Percentiles rank a stretch among this genome's conserved stretches.
Conservation (phyloP, 805 yeast species). For the Nakazawaea populi region DNA sequence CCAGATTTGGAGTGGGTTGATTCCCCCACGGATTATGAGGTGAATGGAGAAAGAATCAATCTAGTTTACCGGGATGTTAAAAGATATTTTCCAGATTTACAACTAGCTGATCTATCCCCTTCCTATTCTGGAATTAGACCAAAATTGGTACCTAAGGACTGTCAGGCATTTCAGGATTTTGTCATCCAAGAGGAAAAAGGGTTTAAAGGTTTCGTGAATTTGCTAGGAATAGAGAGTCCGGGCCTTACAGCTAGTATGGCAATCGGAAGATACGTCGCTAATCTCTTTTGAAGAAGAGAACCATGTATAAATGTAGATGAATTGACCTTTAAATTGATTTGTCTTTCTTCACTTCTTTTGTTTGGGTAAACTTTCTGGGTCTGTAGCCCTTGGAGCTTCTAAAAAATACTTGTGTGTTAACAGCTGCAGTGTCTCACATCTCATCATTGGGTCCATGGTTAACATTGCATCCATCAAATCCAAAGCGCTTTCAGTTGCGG, state of each 20-base stretch:
- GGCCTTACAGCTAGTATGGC: slow-evolving; percentile 83
- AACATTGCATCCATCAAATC: slow-evolving; percentile 71
- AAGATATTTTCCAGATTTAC: slow-evolving; percentile 59
- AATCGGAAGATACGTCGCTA: slow-evolving; percentile 65
- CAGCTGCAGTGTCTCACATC: slow-evolving; percentile 63
- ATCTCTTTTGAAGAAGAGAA: slow-evolving; percentile 18
- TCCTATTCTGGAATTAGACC: slow-evolving; percentile 85
- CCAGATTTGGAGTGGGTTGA: slow-evolving; percentile 86
- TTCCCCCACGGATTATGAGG: slow-evolving; percentile 38
- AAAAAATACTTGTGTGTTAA: slow-evolving; percentile 61
- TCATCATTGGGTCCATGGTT: slow-evolving; percentile 67
- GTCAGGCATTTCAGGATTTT: slow-evolving; percentile 60
- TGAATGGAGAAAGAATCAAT: slow-evolving; percentile 40
- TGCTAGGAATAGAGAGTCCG: slow-evolving; percentile 85
- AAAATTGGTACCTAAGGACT: slow-evolving; percentile 47
- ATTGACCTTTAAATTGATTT: neutral
- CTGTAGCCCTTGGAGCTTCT: slow-evolving; percentile 72
- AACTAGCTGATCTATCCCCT: slow-evolving; percentile 46
- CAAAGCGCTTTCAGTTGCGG: slow-evolving; percentile 82
- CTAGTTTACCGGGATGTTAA: slow-evolving; percentile 54
- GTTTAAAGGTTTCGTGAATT: slow-evolving; percentile 71
- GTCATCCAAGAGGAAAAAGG: slow-evolving; percentile 64
- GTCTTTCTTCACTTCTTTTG: slow-evolving; percentile 13
- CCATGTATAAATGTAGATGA: neutral
- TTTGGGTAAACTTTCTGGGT: slow-evolving; percentile 57